phyloP scores from a whole-genome alignment of 2,329 filamentous ascomycete genomes.

The Pestalotiopsis sp. region DNA sequence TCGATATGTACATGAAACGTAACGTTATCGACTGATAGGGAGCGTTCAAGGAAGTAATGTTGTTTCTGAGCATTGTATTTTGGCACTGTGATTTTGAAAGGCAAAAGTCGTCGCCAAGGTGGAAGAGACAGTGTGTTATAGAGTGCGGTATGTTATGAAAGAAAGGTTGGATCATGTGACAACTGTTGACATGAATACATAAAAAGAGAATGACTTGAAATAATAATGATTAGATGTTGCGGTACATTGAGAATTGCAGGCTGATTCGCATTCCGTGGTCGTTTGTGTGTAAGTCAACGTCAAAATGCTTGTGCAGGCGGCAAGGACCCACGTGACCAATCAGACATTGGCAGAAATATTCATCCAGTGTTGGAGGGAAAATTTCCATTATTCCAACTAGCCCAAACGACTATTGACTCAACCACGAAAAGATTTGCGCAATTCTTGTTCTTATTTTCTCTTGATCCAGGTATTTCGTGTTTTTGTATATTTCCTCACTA shows the following conservation, averaged over 20 bases:
- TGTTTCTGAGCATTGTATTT: neutral
- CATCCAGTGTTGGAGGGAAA: neutral
- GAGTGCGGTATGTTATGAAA: too few species aligned
- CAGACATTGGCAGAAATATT: slow-evolving; percentile 2
- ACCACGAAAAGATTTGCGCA: neutral
- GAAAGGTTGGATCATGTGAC: too few species aligned
- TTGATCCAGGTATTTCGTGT: neutral
- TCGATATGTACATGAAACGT: slow-evolving; percentile 8
- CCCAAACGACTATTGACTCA: neutral
- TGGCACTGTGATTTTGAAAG: too few species aligned
- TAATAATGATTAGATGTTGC: too few species aligned
- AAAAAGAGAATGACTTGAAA: too few species aligned
- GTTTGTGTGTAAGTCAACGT: neutral
- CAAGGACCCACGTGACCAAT: slow-evolving; percentile 8
- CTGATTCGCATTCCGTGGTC: neutral
- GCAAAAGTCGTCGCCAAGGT: too few species aligned
- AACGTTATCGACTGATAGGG: neutral
- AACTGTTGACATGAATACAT: too few species aligned
- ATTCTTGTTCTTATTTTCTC: neutral
- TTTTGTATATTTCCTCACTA: neutral
- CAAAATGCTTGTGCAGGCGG: neutral
- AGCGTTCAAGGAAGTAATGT: neutral
- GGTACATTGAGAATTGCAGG: neutral
- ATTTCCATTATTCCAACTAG: neutral
- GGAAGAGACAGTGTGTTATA: too few species aligned